phyloP scores from a whole-genome alignment of 805 yeast genomes.

The Geotrichum ghanense region DNA sequence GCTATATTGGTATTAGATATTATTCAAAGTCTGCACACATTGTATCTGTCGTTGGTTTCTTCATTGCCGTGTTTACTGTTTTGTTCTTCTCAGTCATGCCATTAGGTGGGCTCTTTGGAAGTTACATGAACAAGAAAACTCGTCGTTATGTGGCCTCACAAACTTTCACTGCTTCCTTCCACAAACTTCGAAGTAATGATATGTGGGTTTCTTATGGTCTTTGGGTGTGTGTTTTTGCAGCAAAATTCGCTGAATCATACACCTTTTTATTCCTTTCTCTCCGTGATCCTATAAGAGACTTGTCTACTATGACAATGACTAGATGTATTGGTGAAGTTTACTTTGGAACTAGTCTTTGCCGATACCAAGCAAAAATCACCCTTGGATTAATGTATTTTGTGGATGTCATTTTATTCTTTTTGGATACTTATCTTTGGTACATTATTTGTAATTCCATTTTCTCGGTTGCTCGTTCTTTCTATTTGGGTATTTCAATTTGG shows the following conservation, averaged over 20 bases:
- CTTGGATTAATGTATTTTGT: constrained; percentile 88
- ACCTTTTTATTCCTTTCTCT: constrained; percentile 79
- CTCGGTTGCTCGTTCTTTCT: constrained; percentile 96
- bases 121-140: constrained; percentile 76
- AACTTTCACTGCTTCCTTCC: constrained; percentile 88
- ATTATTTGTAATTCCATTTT: constrained; percentile 87
- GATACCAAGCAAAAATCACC: constrained; percentile 77
- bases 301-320: constrained; percentile 66
- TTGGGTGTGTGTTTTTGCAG: constrained; percentile 83
- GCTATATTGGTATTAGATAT: constrained; percentile 58
- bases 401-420: constrained; percentile 89
- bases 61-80: constrained; percentile 75
- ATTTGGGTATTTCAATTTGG: constrained; percentile 95
- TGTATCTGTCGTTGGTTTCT: constrained; percentile 78
- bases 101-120: constrained; percentile 88
- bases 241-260: constrained; percentile 85
- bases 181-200: constrained; percentile 72
- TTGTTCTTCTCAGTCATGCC: constrained; percentile 92
- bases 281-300: constrained; percentile 88
- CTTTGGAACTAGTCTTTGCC: constrained; percentile 68
- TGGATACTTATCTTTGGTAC: constrained; percentile 99
- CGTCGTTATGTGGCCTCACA: constrained; percentile 89
- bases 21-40: constrained; percentile 63
- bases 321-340: constrained; percentile 94
- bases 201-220: constrained; percentile 93